Percentiles rank a stretch among this genome's conserved stretches.
Conservation (phyloP, 805 yeast genomes). For the Cyberlindnera mississippiensis region DNA sequence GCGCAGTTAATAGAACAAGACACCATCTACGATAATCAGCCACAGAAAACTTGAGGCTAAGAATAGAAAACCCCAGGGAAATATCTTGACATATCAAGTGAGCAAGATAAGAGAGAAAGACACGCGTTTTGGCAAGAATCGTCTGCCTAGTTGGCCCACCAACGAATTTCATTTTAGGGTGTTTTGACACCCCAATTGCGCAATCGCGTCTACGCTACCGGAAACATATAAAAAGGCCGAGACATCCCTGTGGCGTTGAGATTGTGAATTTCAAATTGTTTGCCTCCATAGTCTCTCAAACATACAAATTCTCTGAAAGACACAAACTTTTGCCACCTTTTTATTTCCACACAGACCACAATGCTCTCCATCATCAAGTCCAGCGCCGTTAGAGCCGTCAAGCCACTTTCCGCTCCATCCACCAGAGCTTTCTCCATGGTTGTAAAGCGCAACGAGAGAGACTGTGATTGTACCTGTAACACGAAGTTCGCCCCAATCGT, state of each 20-base stretch:
- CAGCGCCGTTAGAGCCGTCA: slow-evolving; percentile 14
- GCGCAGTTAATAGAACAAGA: too few relatives aligned
- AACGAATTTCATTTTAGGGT: background rate
- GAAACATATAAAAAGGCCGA: slow-evolving; percentile 2
- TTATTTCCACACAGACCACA: slow-evolving; percentile 1
- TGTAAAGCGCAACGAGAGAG: slow-evolving; percentile 20
- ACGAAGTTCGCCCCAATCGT: slow-evolving; percentile 7
- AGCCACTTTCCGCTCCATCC: slow-evolving; percentile 8
- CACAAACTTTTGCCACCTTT: background rate
- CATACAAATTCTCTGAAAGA: background rate
- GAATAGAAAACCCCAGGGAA: background rate
- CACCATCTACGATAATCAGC: background rate
- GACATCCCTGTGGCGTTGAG: background rate
- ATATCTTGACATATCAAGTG: background rate
- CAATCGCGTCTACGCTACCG: slow-evolving; percentile 1
- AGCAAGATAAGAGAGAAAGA: too few relatives aligned
- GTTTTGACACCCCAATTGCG: slow-evolving; percentile 3
- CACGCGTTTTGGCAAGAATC: too few relatives aligned
- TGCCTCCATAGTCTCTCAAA: slow-evolving; percentile 1
- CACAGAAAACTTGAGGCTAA: background rate
- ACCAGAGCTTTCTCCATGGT: slow-evolving; percentile 9
- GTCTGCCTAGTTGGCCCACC: background rate
- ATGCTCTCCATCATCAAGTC: slow-evolving; percentile 21
- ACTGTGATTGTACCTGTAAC: slow-evolving; percentile 29
- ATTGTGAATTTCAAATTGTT: too few relatives aligned